Evolutionary conservation across 1,284 basidiomycete species (phyloP), one percentile per base, ranked within the genome.

Genomic region (Flammula alnicola): DNA sequence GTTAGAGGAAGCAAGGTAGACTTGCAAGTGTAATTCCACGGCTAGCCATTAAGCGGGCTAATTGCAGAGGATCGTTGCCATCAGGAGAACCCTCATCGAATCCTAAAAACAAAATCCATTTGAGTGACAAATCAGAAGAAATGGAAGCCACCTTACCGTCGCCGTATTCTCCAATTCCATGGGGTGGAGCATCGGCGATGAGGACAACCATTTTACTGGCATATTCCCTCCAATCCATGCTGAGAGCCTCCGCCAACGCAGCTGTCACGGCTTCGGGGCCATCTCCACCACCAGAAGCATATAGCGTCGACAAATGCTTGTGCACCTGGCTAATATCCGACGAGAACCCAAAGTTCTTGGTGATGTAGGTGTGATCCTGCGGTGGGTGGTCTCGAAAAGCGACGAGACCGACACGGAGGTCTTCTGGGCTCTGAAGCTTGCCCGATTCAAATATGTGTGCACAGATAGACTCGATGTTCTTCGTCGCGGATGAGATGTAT

Each of bases 191-290:
- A 77, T 99, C 97, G 8, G 97, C 94, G 61, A 98, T 95, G 58
- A 95, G 80, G 5, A 95, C 92, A 40, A 94, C 83, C 91, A 99
- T 98, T 76, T 93, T 97, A 63, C 91, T 94, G 12, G 96, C 93
- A 45, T 84, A 72, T 41, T 81, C 77, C 58, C 97, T 79, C 97
- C 97, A 99, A 31, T 95, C 88, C 83, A 98, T 89, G 48, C 84
- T 83, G 58, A 95, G 66, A 11, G 87, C 88, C 58, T 95, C 94
- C 6, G 86, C 86, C 70, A 99, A 76, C 9, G 91, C 96, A 3
- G 96, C 95, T 0, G 97, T 99, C 50, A 98, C 92, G 3, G 95
- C 97, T 67, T 99, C 97, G 0, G 97, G 97, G 0, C 97, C 96
- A 76, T 99, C 96, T 9, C 96, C 96, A 22, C 97, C 95, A 11